phyloP scores from a whole-genome alignment of 202 grass and related monocot species.

The Zoysia matrella region DNA sequence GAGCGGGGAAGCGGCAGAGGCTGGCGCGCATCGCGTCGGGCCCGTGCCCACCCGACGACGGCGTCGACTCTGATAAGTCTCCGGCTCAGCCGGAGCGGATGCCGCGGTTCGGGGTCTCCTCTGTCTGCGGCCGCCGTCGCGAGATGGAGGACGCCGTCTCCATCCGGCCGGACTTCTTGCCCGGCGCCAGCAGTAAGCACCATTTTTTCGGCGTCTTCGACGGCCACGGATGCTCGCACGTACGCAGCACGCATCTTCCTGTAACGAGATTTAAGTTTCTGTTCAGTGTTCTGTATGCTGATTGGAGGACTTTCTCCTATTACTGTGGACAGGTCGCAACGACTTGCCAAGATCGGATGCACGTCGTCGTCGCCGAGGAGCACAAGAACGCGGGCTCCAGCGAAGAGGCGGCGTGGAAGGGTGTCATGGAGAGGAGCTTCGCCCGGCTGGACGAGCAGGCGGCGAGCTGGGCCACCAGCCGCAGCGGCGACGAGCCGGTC shows the following conservation, averaged over 20 bases:
- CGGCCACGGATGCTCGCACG: conserved; percentile 94
- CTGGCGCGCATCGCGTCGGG: background rate
- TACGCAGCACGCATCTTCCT: conserved; percentile 5
- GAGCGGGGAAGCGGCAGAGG: conserved; percentile 34
- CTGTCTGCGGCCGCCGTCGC: conserved; percentile 78
- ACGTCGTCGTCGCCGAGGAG: conserved; percentile 74
- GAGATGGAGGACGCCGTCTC: conserved; percentile 97
- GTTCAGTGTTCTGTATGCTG: background rate
- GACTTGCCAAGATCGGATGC: conserved; percentile 75
- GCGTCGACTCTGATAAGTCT: conserved; percentile 9
- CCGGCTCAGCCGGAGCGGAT: background rate
- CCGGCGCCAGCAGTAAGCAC: too few relatives aligned
- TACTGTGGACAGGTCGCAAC: conserved; percentile 56
- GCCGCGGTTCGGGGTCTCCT: conserved; percentile 59
- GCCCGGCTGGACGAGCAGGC: too few relatives aligned
- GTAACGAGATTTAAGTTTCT: background rate
- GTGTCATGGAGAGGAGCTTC: too few relatives aligned
- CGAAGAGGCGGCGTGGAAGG: background rate
- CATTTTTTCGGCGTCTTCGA: conserved; percentile 66
- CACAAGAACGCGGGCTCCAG: background rate
- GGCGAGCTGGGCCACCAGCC: too few relatives aligned
- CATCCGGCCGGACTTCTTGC: background rate
- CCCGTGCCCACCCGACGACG: background rate
- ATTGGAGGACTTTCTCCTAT: background rate
- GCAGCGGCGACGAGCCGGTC: too few relatives aligned